Conservation (phyloP, 495 filamentous ascomycete species). For the Penicillium steckii region DNA sequence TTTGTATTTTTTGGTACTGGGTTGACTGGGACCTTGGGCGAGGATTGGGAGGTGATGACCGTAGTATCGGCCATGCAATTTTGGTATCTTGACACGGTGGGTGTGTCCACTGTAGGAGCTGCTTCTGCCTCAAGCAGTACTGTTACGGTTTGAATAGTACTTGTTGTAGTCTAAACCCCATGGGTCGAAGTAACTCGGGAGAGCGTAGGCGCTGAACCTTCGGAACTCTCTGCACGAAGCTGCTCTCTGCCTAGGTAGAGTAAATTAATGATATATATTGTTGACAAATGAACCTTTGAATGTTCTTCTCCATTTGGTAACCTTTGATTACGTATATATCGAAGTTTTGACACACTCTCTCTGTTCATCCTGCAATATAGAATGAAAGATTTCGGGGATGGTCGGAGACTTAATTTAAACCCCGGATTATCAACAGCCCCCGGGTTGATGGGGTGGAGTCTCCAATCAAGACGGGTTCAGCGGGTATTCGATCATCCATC, state of each 20-base stretch:
- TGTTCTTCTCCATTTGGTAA: no score
- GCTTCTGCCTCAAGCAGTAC: neutral
- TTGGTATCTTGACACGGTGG: slow-evolving; percentile 6
- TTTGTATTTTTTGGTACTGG: slow-evolving; percentile 14
- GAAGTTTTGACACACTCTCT: no score
- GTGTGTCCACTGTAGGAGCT: neutral
- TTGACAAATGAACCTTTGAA: no score
- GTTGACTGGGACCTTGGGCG: slow-evolving; percentile 9
- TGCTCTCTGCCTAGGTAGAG: neutral
- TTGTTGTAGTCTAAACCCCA: no score
- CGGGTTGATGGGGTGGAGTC: slow-evolving; percentile 10
- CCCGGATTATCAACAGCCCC: neutral
- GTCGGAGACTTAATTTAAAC: neutral
- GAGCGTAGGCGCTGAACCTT: no score
- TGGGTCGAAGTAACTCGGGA: no score
- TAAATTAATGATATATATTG: no score
- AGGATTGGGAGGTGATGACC: slow-evolving; percentile 13
- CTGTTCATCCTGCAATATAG: no score
- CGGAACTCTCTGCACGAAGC: no score
- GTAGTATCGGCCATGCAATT: slow-evolving; percentile 13
- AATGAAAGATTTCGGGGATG: no score
- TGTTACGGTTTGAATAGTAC: no score
- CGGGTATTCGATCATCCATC: slow-evolving; percentile 22
- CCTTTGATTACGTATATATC: no score
- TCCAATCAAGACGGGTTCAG: neutral